Percentiles rank a stretch among this genome's conserved stretches.
Conservation (phyloP, 164 flowering plant genomes). For the Warburgia ugandensis region DNA sequence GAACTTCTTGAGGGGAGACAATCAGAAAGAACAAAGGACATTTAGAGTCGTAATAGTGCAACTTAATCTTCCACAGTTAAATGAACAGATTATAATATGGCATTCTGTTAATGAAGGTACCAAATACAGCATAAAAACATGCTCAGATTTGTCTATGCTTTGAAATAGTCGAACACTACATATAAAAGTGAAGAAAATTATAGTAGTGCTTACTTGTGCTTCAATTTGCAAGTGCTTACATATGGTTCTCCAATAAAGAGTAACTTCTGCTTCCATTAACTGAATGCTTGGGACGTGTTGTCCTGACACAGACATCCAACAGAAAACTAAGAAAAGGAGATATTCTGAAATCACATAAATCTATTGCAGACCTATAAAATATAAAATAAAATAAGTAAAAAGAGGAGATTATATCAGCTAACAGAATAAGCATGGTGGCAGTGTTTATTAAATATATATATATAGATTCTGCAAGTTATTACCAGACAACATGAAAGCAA, state of each 20-base stretch:
- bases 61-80: too few relatives aligned
- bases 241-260: slow-evolving; percentile 77
- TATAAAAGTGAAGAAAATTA: not conserved
- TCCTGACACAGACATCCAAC: slow-evolving; percentile 14
- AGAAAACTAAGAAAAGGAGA: not conserved
- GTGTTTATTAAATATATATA: too few relatives aligned
- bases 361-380: not conserved
- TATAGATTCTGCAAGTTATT: too few relatives aligned
- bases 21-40: too few relatives aligned
- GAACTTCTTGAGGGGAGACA: too few relatives aligned
- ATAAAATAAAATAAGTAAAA: not conserved
- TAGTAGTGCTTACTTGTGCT: slow-evolving; percentile 64
- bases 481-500: too few relatives aligned
- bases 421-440: too few relatives aligned
- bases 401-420: too few relatives aligned
- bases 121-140: not conserved
- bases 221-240: slow-evolving; percentile 66
- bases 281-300: slow-evolving; percentile 23
- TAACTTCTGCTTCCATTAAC: slow-evolving; percentile 81
- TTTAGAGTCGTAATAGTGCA: too few relatives aligned
- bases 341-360: not conserved
- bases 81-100: too few relatives aligned
- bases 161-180: not conserved
- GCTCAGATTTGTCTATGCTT: not conserved
- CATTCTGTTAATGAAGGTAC: too few relatives aligned